Evolutionary conservation across 2,329 filamentous ascomycete genomes (phyloP), one percentile per base, ranked within the genome.

Genomic region (Epicoccum nigrum): DNA sequence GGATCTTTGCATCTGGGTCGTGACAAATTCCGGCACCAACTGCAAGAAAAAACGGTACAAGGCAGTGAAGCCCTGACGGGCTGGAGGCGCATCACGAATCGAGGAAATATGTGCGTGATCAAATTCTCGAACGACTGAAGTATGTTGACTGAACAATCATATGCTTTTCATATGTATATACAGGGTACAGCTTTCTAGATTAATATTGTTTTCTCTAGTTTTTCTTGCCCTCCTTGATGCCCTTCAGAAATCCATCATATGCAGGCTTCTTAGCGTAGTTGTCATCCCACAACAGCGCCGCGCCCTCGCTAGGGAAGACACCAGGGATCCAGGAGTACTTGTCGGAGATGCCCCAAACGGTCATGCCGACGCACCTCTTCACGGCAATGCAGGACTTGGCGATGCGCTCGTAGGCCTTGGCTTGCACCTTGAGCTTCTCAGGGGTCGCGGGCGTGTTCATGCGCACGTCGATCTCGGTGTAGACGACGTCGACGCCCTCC

Each of bases 391-490:
- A 77, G 4, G 70, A 68, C 16, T 58, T 56, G 1, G 73, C 71
- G n/a, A 73, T 69, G 33, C 63, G 66, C 32, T 67, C 74, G 52
- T 78, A 85, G 46, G 79, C 79, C 17, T 65, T 63, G 1, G 76
- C 77, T 67, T 86, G 83, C 13, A 77, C 75, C 28, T 70, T 60
- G 8, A 78, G 67, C 20, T 74, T 76, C 4, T 74, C 62, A 0
- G 69, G 62, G 2, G 72, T 78, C 3, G 78, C 65, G 0, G 83
- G 82, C 1, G 83, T 71, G 8, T 71, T 72, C 19, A 69, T 68
- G 54, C 83, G 77, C 58, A 86, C 81, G 62, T 87, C 85, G 12
- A 86, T 72, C 74, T 87, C 84, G 2, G 84, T 86, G 70, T 83
- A 81, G 4, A 80, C 82, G 16, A 86, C 80, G 53, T 87, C 83